Evolutionary conservation across 768 basidiomycete genomes (phyloP).

Genomic region (Peribolospora kevripleyi): DNA sequence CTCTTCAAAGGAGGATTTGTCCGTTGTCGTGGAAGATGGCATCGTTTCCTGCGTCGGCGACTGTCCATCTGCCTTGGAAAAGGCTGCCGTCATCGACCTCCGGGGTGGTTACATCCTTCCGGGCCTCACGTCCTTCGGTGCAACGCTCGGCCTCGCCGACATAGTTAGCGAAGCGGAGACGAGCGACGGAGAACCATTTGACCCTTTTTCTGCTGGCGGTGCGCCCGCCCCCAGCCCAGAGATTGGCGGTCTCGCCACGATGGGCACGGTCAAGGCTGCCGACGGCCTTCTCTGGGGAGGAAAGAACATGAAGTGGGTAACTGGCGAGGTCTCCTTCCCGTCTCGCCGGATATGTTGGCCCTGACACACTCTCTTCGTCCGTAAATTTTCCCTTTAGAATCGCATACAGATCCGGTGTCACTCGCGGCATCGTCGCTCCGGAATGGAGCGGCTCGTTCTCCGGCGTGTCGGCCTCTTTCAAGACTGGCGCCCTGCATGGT

Average conservation of each 20-base stretch:
- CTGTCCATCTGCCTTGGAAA: not conserved
- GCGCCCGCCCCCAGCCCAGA: not conserved
- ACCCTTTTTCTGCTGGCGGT: not conserved
- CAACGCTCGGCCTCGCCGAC: conserved; percentile 4
- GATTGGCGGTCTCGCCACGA: not conserved
- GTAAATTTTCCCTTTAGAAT: no score
- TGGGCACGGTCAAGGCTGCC: not conserved
- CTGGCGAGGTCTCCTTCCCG: no score
- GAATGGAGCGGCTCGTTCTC: not conserved
- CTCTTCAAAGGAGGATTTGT: not conserved
- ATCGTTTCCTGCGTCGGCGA: conserved; percentile 1
- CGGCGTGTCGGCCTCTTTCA: conserved; percentile 4
- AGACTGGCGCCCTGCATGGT: conserved; percentile 2
- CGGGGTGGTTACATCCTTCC: conserved; percentile 4
- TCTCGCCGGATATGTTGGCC: no score
- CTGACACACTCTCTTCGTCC: no score
- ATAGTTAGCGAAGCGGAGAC: not conserved
- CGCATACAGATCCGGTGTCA: no score
- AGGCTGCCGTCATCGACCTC: not conserved
- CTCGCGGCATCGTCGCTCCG: not conserved
- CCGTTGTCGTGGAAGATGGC: conserved; percentile 2
- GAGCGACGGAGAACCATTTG: not conserved
- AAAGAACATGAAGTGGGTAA: conserved; percentile 1
- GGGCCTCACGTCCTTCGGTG: not conserved
- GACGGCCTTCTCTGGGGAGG: conserved; percentile 6